Percentiles rank a stretch among this genome's conserved stretches.
phyloP scores from a whole-genome alignment of 1,139 yeast species.

The Ogataea hybrid region DNA sequence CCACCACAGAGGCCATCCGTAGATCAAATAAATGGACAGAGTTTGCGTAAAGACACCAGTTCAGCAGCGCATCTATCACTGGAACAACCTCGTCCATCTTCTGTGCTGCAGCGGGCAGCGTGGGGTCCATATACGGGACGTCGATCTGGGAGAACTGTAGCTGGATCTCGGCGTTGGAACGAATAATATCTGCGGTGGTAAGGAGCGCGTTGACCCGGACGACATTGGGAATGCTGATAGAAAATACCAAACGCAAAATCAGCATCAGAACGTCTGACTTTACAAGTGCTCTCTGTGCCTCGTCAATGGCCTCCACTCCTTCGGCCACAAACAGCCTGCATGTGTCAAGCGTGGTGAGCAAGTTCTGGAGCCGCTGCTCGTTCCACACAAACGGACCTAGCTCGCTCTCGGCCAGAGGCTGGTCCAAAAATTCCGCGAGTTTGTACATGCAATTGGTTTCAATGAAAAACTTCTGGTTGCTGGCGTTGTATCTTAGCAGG shows the following conservation, averaged over 20 bases:
- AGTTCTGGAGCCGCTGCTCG: constrained; percentile 66
- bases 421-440: constrained; percentile 59
- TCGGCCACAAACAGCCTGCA: constrained; percentile 71
- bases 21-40: constrained; percentile 84
- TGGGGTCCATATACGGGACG: constrained; percentile 88
- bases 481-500: constrained; percentile 76
- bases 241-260: constrained; percentile 68
- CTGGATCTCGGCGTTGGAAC: constrained; percentile 63
- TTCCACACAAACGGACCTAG: constrained; percentile 55
- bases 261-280: constrained; percentile 63
- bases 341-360: constrained; percentile 66
- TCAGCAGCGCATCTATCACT: constrained; percentile 68
- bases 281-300: constrained; percentile 61
- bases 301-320: constrained; percentile 62
- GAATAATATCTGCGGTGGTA: constrained; percentile 74
- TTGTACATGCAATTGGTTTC: constrained; percentile 79
- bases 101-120: constrained; percentile 46
- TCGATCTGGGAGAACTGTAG: constrained; percentile 73
- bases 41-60: constrained; percentile 77
- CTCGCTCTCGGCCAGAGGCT: constrained; percentile 49
- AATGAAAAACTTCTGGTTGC: constrained; percentile 84
- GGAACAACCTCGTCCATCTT: constrained; percentile 45
- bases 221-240: constrained; percentile 56
- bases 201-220: constrained; percentile 67
- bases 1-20: constrained; percentile 65